Evolutionary conservation across 192 early-diverging fungal species (phyloP), one percentile per base, ranked within the genome.

Genomic region (Coemansia asiatica): DNA sequence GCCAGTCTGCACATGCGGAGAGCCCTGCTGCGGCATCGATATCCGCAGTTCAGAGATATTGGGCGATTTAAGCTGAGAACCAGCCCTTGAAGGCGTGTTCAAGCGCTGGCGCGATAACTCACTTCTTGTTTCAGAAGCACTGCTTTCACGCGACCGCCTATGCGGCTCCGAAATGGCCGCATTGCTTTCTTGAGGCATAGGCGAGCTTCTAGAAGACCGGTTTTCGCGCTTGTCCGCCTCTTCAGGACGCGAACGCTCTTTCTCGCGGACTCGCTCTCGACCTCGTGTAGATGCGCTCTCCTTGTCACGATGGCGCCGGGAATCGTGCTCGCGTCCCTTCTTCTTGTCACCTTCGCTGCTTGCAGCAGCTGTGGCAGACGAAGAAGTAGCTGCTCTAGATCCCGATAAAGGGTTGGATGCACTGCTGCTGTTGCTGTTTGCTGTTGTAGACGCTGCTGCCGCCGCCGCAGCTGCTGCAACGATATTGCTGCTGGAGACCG

Each of bases 171-270:
- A 23, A 22, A 28, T 61, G 1, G 53, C 58, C 7, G 64, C 68
- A 9, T 63, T 44, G 26, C 62, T 61, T 19, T 63, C 56, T 18
- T 44, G 61, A 9, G 40, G 71, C 22, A 50, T 60, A 7, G 76
- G 68, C 15, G 76, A 79, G 15, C 44, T 61, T 13, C 71, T 67
- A 25, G 53, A 6, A 19, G 69, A 65, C 21, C 69, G 75, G 66
- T 57, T 64, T 29, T 77, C 75, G 66, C 75, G 75, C 15, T 64
- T 56, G 16, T 27, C 50, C 22, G 33, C n/a, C 1, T 74, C 71
- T 1, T 18, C 55, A n/a, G 46, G 26, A 40, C 22, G 44, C 13
- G 61, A 61, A 18, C 63, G 72, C 6, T 61, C 71, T 18, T 49
- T 35, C 15, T 61, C 57, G 26, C 68, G 56, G 44, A n/a, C n/a